Evolutionary conservation across 805 yeast genomes (phyloP).

Genomic region (Millerago galiae): DNA sequence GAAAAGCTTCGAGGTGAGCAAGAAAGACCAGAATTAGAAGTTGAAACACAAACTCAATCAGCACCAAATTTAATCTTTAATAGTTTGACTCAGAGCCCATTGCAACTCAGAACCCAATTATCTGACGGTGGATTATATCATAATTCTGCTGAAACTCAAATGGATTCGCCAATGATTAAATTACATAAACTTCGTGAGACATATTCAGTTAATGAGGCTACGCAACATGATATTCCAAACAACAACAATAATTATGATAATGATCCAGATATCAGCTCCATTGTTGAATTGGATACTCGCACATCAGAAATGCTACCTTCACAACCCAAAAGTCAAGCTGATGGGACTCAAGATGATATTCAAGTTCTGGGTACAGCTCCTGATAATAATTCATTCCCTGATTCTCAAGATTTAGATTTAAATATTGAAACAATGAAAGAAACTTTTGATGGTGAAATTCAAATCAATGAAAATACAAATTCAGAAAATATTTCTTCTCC

Average conservation of each 20-base stretch:
- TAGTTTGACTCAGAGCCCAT: conserved; percentile 3
- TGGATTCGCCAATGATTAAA: not conserved
- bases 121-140: not conserved
- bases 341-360: conserved; percentile 12
- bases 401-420: not conserved
- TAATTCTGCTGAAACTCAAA: not conserved
- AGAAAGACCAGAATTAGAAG: conserved; percentile 14
- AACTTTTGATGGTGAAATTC: not conserved
- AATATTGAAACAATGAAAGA: not conserved
- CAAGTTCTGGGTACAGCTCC: conserved; percentile 23
- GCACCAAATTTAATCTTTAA: conserved; percentile 15
- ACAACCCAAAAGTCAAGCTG: not conserved
- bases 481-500: conserved; percentile 9
- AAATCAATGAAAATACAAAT: not conserved
- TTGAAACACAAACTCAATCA: conserved; percentile 17
- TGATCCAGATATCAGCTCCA: not conserved
- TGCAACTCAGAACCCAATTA: not conserved
- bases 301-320: not conserved
- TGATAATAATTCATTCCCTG: conserved; percentile 5
- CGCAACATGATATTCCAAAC: not conserved
- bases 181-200: not conserved
- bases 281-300: not conserved
- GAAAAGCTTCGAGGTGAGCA: conserved; percentile 18
- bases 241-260: not conserved
- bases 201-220: not conserved